Evolutionary conservation across 257 asterid species (phyloP).

Genomic region (Leonotis leonurus): DNA sequence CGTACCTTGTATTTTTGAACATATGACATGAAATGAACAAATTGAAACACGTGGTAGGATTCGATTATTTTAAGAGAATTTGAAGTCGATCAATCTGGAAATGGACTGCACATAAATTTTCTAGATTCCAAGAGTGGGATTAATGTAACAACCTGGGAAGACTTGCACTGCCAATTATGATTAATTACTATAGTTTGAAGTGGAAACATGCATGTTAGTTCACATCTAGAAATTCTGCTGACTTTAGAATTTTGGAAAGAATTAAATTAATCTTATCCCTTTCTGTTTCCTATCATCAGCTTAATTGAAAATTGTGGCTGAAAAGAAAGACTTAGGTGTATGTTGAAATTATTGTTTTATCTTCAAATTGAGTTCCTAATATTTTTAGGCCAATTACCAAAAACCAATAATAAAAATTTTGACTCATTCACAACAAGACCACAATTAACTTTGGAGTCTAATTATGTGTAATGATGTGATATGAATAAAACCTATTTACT

Average conservation of each 20-base stretch:
- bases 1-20: too few species aligned
- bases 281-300: neutral
- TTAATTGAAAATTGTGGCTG: constrained; percentile 8
- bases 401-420: neutral
- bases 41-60: too few species aligned
- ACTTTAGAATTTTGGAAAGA: neutral
- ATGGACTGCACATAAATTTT: neutral
- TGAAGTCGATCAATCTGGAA: too few species aligned
- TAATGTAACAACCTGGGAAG: neutral
- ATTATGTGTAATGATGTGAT: neutral
- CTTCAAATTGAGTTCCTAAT: neutral
- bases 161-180: neutral
- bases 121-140: neutral
- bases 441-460: neutral
- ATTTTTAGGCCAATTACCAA: neutral
- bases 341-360: neutral
- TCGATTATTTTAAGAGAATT: too few species aligned
- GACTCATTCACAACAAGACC: neutral
- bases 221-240: neutral
- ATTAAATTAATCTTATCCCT: neutral
- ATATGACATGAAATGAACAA: too few species aligned
- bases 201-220: constrained; percentile 15
- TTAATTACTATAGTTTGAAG: neutral
- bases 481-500: neutral
- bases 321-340: neutral